phyloP scores from a whole-genome alignment of 139 green algal species.

The Haematococcus lacustris region DNA sequence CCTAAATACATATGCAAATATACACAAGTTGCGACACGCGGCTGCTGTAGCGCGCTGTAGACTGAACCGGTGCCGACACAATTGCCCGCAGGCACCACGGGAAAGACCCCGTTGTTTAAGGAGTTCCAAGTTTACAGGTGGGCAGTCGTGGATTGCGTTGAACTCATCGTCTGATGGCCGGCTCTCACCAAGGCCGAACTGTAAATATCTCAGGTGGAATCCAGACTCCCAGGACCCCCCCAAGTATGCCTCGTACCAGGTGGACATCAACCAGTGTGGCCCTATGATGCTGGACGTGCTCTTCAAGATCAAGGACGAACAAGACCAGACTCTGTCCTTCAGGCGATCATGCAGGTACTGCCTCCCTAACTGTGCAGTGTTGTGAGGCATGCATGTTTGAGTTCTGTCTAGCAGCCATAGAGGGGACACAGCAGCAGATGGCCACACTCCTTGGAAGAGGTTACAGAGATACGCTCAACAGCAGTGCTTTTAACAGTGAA shows the following conservation, averaged over 20 bases:
- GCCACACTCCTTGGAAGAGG: background rate
- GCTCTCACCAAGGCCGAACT: background rate
- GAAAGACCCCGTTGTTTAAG: conserved; percentile 62
- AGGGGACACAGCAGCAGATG: background rate
- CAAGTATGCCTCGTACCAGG: conserved; percentile 83
- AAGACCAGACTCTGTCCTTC: conserved; percentile 84
- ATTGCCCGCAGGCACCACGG: conserved; percentile 6
- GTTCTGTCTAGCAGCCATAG: background rate
- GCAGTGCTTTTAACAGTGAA: too few species aligned
- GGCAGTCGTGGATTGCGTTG: conserved; percentile 51
- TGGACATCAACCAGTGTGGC: conserved; percentile 86
- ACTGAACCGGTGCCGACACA: too few species aligned
- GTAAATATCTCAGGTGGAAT: conserved; percentile 71
- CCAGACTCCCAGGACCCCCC: conserved; percentile 78
- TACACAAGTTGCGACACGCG: too few species aligned
- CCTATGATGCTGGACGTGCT: conserved; percentile 99
- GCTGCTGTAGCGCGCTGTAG: too few species aligned
- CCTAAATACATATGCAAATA: too few species aligned
- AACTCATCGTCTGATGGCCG: background rate
- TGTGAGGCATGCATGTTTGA: background rate
- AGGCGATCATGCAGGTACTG: conserved; percentile 79
- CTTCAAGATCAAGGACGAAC: conserved; percentile 98
- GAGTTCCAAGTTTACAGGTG: conserved; percentile 83
- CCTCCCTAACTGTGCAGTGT: background rate
- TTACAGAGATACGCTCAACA: too few species aligned